A percentile compares a stretch with the other conserved stretches of the same genome.
Conservation (phyloP, 805 yeast genomes). For the Starmerella floricola region DNA sequence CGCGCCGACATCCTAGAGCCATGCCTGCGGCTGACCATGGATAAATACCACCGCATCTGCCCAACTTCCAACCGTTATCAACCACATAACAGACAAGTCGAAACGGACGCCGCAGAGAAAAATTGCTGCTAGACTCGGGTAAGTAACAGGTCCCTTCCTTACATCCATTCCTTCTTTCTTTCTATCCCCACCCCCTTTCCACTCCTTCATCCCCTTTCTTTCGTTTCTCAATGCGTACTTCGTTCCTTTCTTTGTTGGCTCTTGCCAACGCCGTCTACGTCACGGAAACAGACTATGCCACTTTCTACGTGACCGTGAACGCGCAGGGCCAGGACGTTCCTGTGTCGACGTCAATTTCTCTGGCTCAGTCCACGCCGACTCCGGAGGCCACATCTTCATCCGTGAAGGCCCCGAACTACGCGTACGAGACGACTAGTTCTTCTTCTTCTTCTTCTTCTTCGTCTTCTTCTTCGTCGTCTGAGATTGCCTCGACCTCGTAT, state of each 20-base stretch:
- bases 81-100: too few relatives aligned
- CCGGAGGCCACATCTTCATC: constrained; percentile 1
- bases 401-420: background rate
- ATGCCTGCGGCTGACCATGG: too few relatives aligned
- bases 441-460: background rate
- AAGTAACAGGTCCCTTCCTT: too few relatives aligned
- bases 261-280: constrained; percentile 19
- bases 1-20: too few relatives aligned
- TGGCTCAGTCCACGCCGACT: background rate
- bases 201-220: background rate
- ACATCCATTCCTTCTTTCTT: background rate
- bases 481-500: background rate
- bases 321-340: background rate
- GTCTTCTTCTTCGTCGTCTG: background rate
- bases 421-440: background rate
- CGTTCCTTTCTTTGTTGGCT: constrained; percentile 14
- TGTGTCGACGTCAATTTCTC: background rate
- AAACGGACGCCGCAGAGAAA: too few relatives aligned
- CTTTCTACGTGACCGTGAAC: constrained; percentile 20
- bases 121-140: too few relatives aligned
- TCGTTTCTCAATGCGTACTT: constrained; percentile 1
- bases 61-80: background rate
- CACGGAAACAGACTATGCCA: constrained; percentile 19
- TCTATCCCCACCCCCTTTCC: background rate
- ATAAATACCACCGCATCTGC: background rate